Base-by-base conservation (phyloP, 495 filamentous ascomycete species). In the Neurospora sp. region DNA sequence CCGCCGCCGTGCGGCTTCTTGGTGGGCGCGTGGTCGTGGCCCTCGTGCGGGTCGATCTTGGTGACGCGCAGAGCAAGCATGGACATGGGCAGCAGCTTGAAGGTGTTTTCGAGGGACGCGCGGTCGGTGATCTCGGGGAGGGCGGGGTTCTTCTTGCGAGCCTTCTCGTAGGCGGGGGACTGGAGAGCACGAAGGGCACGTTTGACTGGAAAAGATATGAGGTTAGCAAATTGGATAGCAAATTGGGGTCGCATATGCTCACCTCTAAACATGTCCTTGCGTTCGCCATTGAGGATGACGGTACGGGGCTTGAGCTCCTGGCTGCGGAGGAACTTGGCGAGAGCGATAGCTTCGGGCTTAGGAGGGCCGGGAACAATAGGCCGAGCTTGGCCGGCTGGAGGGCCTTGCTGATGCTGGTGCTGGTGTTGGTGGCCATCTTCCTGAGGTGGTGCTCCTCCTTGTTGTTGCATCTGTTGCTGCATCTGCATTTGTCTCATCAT, bases 261-360 rank as follows among this genome's bases (percentile, higher is more conserved):
- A 97, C 95, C 92, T 87, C 91, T 93, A 83, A 99, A 98, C 90
- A 99, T 94, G 75, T 99, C 95, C 84, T 97, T 98, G 72, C 96
- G 87, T 85, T 98, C 95, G 74, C 96, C 96, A 77, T 98, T 94
- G 75, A 97, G 86, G 72, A 99, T 96, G 83, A 91, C 94, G 38
- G 96, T 97, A 75, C 96, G 87, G 59, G 89, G 85, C 87, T 99
- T 99, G 75, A 99, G 84, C 75, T 93, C 87, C 83, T 98, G 94
- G 70, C 87, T 83, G 74, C 90, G 88, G 70, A 99, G 84, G 84
- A 95, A 99, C 77, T 94, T 91, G 75, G 96, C 96, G 35, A 99
- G 88, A 20, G 94, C 93, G 27, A 98, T 78, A 5, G 94, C 94
- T 77, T 93, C 91, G 42, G 96, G 95, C 73, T 95, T 92, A 18